Base-by-base conservation (phyloP, 2,329 filamentous ascomycete species). In the Leptographium flavum region DNA sequence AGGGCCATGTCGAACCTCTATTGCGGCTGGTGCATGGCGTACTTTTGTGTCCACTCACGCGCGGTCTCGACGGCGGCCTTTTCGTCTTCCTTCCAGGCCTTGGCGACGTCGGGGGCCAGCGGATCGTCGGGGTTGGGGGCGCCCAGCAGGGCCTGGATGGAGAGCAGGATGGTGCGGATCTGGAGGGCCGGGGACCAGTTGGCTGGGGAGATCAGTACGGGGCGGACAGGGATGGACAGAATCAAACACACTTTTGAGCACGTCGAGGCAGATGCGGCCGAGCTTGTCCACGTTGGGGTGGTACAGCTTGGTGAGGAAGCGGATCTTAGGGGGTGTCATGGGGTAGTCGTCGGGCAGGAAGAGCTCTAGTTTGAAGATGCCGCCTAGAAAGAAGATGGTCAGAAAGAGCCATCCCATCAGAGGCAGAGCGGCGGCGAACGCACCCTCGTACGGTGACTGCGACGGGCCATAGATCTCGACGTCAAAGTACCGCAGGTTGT, bases 141-240 rank as follows among this genome's bases (percentile, higher is more conserved):
- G 38, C 92, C 92, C 14, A 98, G 79, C 22, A 98, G 75, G 42
- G 92, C 92, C 65, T 98, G 93, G 61, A 98, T 98, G 10, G 90
- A 96, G 45, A 98, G 79, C n/a, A 98, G 78, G 54, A 98, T 98
- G 7, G 92, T 98, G 52, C 92, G 82, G 60, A 98, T 98, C 65
- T 98, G 92, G 28, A 98, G 76, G 14, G 93, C 92, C 5, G 92
- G 92, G 21, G 90, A 96, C 92, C 92, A 98, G 73, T 98, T 98
- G 63, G 90, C 88, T 95, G 49, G 10, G 51, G 15, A 23, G 11
- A 23, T 38, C 32, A 43, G 42, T 15, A 25, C 28, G 5, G 28
- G 3, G n/a, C 14, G 27, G 15, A 21, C 8, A 38, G 19, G 19
- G 13, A 33, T 30, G 31, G 8, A 14, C 4, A 3, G 2, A 3